Conservation (phyloP, 768 basidiomycete species). For the Russula sp. region DNA sequence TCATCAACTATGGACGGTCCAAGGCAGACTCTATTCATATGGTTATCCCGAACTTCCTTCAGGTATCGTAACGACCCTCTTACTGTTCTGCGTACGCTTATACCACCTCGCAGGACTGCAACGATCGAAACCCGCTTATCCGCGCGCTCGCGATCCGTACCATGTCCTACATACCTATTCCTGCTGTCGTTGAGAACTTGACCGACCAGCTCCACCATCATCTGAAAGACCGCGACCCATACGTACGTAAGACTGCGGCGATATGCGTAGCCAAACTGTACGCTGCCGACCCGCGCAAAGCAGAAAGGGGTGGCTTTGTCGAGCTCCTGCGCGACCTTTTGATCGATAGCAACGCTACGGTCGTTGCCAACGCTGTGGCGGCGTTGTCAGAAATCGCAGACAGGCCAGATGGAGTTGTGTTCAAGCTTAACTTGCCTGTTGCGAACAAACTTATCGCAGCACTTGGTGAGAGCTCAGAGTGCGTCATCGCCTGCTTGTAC, state of each 20-base stretch:
- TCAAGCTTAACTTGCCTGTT: conserved; percentile 80
- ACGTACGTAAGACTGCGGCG: conserved; percentile 97
- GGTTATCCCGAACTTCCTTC: conserved; percentile 13
- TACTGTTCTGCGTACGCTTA: neutral
- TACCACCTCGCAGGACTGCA: conserved; percentile 67
- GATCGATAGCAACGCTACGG: conserved; percentile 91
- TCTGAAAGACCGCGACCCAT: conserved; percentile 91
- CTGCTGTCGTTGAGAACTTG: conserved; percentile 78
- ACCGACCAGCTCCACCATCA: conserved; percentile 88
- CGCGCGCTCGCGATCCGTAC: conserved; percentile 96
- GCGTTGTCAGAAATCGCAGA: conserved; percentile 97
- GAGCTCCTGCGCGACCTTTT: conserved; percentile 87
- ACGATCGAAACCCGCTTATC: conserved; percentile 93
- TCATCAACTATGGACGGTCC: conserved; percentile 92
- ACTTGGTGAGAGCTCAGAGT: conserved; percentile 96
- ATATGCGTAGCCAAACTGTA: conserved; percentile 97
- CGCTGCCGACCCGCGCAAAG: conserved; percentile 75
- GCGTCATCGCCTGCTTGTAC: conserved; percentile 33
- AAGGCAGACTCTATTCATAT: conserved; percentile 87
- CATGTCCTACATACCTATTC: conserved; percentile 97
- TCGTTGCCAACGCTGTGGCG: conserved; percentile 95
- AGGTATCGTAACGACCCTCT: neutral
- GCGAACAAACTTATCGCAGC: conserved; percentile 89
- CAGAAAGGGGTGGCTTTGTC: conserved; percentile 88
- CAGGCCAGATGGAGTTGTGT: conserved; percentile 87